Evolutionary conservation across 2,329 filamentous ascomycete genomes (phyloP).

Genomic region (Graphium sp.): DNA sequence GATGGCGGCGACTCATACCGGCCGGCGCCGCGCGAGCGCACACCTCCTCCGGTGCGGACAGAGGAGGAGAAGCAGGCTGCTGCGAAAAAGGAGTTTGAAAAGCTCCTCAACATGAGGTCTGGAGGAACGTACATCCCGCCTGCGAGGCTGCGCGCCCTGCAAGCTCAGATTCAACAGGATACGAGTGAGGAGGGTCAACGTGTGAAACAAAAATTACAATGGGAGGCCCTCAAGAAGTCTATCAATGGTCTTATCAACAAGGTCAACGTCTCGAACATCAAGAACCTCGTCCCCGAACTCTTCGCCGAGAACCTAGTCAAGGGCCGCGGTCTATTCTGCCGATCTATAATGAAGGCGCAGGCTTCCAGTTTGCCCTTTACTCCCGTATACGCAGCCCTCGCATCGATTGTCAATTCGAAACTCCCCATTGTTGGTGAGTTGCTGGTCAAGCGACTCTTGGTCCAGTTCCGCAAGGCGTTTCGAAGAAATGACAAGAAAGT

Average conservation of each 20-base stretch:
- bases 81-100: slow-evolving; percentile 86
- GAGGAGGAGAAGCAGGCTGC: slow-evolving; percentile 77
- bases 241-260: slow-evolving; percentile 99
- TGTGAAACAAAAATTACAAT: slow-evolving; percentile 49
- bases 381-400: slow-evolving; percentile 90
- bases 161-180: slow-evolving; percentile 95
- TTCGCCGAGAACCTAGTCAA: slow-evolving; percentile 90
- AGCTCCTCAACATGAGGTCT: slow-evolving; percentile 79
- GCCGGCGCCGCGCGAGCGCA: slow-evolving; percentile 15
- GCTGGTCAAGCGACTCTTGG: slow-evolving; percentile 65
- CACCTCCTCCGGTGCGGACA: slow-evolving; percentile 25
- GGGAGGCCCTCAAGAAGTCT: slow-evolving; percentile 96
- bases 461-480: slow-evolving; percentile 92
- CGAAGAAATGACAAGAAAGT: slow-evolving; percentile 95
- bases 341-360: slow-evolving; percentile 97
- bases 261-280: slow-evolving; percentile 96
- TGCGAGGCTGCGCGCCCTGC: slow-evolving; percentile 73
- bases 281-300: slow-evolving; percentile 87
- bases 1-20: slow-evolving; percentile 31
- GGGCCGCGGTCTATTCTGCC: slow-evolving; percentile 81
- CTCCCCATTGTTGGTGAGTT: slow-evolving; percentile 88
- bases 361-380: slow-evolving; percentile 91
- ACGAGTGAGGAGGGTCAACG: slow-evolving; percentile 93
- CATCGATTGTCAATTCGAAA: slow-evolving; percentile 94
- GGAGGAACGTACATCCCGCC: slow-evolving; percentile 95